phyloP scores from a whole-genome alignment of 805 yeast genomes.

The Scheffersomyces coipomensis region DNA sequence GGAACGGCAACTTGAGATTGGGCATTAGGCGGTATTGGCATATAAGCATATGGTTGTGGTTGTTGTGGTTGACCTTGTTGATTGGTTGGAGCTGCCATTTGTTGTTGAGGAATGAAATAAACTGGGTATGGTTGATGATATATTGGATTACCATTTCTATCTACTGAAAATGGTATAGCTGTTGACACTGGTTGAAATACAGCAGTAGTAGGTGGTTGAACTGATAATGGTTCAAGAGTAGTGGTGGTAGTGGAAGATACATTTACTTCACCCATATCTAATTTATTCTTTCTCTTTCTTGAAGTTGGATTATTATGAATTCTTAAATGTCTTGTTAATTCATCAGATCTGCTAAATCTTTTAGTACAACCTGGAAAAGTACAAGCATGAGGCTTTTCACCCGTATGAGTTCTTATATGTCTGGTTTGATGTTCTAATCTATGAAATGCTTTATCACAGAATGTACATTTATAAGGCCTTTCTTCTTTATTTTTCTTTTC shows the following conservation, averaged over 20 bases:
- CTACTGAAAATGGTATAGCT: slow-evolving; percentile 28
- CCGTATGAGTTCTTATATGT: slow-evolving; percentile 90
- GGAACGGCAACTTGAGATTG: slow-evolving; percentile 6
- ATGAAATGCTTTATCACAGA: slow-evolving; percentile 84
- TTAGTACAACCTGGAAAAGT: slow-evolving; percentile 81
- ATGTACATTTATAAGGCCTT: slow-evolving; percentile 81
- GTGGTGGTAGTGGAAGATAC: not conserved
- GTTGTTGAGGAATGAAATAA: slow-evolving; percentile 31
- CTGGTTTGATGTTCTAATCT: slow-evolving; percentile 89
- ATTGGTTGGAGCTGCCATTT: slow-evolving; percentile 10
- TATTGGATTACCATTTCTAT: slow-evolving; percentile 29
- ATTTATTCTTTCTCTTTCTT: slow-evolving; percentile 37
- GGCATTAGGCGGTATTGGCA: slow-evolving; percentile 9
- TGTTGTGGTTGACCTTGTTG: slow-evolving; percentile 8
- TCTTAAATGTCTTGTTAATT: slow-evolving; percentile 79
- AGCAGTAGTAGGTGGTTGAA: not conserved
- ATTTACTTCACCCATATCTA: not conserved
- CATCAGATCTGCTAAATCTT: slow-evolving; percentile 78
- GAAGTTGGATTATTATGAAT: slow-evolving; percentile 66
- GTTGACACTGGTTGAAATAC: slow-evolving; percentile 3
- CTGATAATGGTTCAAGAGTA: not conserved
- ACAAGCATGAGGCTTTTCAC: slow-evolving; percentile 88
- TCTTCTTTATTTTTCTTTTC: slow-evolving; percentile 23
- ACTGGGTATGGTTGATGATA: slow-evolving; percentile 37
- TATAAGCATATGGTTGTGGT: slow-evolving; percentile 5